These are phyloP conservation scores for Elaphomyces granulatus DNA, from an alignment of 495 filamentous ascomycete species.

Conservation along the genomic window DNA sequence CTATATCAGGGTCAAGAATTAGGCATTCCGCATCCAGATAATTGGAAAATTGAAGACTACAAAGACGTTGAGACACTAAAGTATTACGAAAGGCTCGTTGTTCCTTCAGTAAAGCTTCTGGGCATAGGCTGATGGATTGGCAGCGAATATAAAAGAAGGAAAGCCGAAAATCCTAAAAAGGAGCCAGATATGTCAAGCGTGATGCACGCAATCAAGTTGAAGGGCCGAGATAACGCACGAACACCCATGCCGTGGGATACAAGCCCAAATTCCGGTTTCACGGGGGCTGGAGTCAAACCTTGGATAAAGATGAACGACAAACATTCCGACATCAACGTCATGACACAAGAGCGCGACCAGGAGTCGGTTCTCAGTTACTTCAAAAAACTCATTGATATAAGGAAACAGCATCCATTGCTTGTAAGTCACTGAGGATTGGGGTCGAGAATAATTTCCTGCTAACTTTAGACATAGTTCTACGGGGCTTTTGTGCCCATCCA, in stretches of 20 bases:
- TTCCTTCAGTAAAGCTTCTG: background rate
- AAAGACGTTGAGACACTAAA: constrained; percentile 48
- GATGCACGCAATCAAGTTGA: constrained; percentile 19
- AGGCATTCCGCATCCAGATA: constrained; percentile 45
- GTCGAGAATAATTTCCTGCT: too few relatives aligned
- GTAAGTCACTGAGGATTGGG: background rate
- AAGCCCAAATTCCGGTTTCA: constrained; percentile 29
- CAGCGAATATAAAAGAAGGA: constrained; percentile 4
- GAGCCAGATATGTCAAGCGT: constrained; percentile 19
- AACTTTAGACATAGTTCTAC: constrained; percentile 7
- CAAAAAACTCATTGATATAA: constrained; percentile 24
- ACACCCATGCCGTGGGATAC: constrained; percentile 33
- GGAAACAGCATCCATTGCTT: constrained; percentile 25
- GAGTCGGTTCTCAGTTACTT: constrained; percentile 33
- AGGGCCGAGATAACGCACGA: constrained; percentile 32
- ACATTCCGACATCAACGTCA: constrained; percentile 26
- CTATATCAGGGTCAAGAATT: constrained; percentile 60
- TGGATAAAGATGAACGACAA: constrained; percentile 41
- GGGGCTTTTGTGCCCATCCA: constrained; percentile 9
- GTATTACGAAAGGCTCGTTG: constrained; percentile 30
- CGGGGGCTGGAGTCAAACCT: constrained; percentile 19
- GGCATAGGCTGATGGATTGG: constrained; percentile 11
- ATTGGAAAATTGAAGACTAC: constrained; percentile 44
- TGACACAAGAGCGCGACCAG: constrained; percentile 19
- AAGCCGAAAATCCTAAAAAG: background rate